Conservation (phyloP, 352 stramenopile genomes). For the Globisporangium uncinulatum region DNA sequence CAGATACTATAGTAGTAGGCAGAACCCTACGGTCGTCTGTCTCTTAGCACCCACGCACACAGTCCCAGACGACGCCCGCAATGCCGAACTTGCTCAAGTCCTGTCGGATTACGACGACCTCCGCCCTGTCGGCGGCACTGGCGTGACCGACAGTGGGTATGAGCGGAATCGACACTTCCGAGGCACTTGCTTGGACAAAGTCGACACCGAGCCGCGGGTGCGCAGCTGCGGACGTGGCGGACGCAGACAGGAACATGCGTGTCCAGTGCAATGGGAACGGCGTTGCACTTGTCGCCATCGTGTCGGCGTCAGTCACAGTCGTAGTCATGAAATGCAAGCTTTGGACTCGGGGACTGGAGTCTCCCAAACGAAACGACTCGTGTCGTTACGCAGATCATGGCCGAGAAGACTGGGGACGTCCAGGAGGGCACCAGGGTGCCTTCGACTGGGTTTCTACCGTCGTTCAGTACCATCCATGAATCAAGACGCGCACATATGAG, state of each 20-base stretch:
- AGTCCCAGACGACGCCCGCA: constrained; percentile 73
- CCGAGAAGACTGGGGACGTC: no score
- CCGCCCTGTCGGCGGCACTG: background rate
- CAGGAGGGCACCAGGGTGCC: no score
- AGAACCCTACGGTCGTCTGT: background rate
- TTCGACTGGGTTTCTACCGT: no score
- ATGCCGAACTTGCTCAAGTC: constrained; percentile 42
- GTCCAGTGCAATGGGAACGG: constrained; percentile 18
- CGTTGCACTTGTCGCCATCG: background rate
- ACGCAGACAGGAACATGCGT: constrained; percentile 20
- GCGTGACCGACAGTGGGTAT: constrained; percentile 2
- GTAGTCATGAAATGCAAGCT: no score
- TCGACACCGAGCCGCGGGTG: constrained; percentile 42
- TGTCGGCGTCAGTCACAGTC: no score
- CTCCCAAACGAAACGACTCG: no score
- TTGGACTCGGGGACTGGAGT: no score
- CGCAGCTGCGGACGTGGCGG: background rate
- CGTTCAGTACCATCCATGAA: no score
- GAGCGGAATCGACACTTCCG: constrained; percentile 23
- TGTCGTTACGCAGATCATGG: no score
- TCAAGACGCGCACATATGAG: no score
- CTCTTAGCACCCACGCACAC: constrained; percentile 23
- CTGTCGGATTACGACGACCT: constrained; percentile 26
- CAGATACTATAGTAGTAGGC: background rate
- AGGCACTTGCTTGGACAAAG: constrained; percentile 49